A percentile compares a stretch with the other conserved stretches of the same genome.
Evolutionary conservation across 2,329 filamentous ascomycete genomes (phyloP).

Genomic region (Cercospora zeina): DNA sequence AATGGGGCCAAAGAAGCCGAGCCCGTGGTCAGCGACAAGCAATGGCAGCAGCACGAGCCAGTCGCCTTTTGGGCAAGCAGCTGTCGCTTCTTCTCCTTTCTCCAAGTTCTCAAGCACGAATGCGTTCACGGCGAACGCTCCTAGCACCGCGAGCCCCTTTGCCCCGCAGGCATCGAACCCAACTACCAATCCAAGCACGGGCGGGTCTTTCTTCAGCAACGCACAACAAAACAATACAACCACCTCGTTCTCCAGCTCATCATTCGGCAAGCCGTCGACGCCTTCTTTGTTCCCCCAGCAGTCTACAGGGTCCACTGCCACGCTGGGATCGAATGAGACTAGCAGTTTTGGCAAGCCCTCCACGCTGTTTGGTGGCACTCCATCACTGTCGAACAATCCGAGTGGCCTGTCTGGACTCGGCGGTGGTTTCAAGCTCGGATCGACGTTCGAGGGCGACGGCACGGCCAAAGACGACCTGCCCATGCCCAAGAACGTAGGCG

Average conservation of each 20-base stretch:
- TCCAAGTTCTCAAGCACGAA: slow-evolving; percentile 6
- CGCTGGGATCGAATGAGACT: slow-evolving; percentile 42
- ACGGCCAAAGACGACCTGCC: slow-evolving; percentile 61
- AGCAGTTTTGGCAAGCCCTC: slow-evolving; percentile 41
- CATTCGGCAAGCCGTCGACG: slow-evolving; percentile 21
- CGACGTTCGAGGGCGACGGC: slow-evolving; percentile 66
- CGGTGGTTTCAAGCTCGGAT: slow-evolving; percentile 65
- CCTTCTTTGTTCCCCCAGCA: slow-evolving; percentile 21
- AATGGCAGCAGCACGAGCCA: slow-evolving; percentile 7
- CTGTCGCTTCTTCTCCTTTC: slow-evolving; percentile 5
- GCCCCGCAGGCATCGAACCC: not conserved
- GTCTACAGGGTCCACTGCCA: slow-evolving; percentile 45
- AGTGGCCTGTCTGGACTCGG: slow-evolving; percentile 39
- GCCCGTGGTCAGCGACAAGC: slow-evolving; percentile 11
- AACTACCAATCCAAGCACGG: not conserved
- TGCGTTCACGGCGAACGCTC: not conserved
- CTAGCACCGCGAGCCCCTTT: slow-evolving; percentile 1
- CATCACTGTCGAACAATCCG: slow-evolving; percentile 36
- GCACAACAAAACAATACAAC: slow-evolving; percentile 11
- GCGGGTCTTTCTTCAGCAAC: slow-evolving; percentile 3
- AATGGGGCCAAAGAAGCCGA: slow-evolving; percentile 12
- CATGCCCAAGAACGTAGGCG: slow-evolving; percentile 45
- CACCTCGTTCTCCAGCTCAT: slow-evolving; percentile 24
- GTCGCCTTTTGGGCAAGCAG: slow-evolving; percentile 28
- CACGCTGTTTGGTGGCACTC: slow-evolving; percentile 30